Conservation (phyloP, 2,329 filamentous ascomycete genomes). For the Paraphaeosphaeria minitans region DNA sequence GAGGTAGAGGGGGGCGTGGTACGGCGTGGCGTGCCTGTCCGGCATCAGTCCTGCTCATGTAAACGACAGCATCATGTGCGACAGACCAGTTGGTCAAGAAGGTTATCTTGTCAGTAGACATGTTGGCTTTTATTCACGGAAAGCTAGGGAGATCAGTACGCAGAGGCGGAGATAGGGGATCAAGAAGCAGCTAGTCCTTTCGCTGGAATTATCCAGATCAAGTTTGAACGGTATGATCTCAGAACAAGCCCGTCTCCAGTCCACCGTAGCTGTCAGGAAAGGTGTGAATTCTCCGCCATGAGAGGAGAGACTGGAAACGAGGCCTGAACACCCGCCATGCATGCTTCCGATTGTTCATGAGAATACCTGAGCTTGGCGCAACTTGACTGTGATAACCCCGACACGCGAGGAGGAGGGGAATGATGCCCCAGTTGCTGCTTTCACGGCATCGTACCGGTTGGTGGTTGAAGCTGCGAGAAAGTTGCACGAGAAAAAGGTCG, state of each 20-base stretch:
- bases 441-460: not conserved
- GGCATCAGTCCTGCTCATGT: not conserved
- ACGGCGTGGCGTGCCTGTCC: not conserved
- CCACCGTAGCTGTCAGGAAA: not conserved
- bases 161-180: not conserved
- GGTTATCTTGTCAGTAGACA: slow-evolving; percentile 3
- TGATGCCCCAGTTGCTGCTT: not conserved
- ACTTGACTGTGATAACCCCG: not conserved
- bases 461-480: not conserved
- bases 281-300: not conserved
- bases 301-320: not conserved
- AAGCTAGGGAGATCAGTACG: not conserved
- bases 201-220: slow-evolving; percentile 99
- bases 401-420: not conserved
- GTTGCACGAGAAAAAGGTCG: not conserved
- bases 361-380: not conserved
- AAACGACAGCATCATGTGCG: not conserved
- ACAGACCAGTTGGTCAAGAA: slow-evolving; percentile 2
- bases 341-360: not conserved
- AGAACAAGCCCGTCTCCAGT: slow-evolving; percentile 55
- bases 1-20: not conserved
- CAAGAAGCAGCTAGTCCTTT: slow-evolving; percentile 66
- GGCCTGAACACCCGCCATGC: slow-evolving; percentile 3
- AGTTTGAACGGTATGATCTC: slow-evolving; percentile 95
- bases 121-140: not conserved